Conservation (phyloP, 2,329 filamentous ascomycete species). For the Stagonosporopsis chrysanthemi region DNA sequence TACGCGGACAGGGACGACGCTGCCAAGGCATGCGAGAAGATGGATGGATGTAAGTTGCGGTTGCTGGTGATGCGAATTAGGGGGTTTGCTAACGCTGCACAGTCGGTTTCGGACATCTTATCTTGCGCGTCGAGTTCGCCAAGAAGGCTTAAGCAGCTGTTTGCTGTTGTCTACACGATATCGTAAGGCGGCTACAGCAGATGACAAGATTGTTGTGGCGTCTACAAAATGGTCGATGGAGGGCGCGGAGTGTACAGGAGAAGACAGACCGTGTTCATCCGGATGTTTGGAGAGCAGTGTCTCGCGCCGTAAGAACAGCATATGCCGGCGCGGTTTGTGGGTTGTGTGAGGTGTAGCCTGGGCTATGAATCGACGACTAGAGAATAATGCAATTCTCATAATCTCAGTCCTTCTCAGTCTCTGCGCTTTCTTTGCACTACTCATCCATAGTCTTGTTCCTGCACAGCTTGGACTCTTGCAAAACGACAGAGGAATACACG, state of each 20-base stretch:
- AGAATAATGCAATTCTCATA: slow-evolving; percentile 18
- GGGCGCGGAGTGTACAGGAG: not conserved
- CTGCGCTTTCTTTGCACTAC: not conserved
- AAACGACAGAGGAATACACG: too few relatives aligned
- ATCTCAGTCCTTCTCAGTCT: not conserved
- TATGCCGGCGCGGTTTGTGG: not conserved
- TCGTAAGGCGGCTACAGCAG: not conserved
- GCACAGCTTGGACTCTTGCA: too few relatives aligned
- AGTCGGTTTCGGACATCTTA: slow-evolving; percentile 82
- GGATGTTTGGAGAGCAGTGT: not conserved
- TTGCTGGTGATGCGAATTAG: not conserved
- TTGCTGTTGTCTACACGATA: not conserved
- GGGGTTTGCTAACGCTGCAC: slow-evolving; percentile 25
- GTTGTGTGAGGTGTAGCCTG: not conserved
- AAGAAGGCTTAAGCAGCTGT: slow-evolving; percentile 60
- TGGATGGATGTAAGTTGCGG: slow-evolving; percentile 84
- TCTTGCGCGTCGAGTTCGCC: slow-evolving; percentile 85
- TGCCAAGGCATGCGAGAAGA: slow-evolving; percentile 91
- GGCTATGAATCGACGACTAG: slow-evolving; percentile 8
- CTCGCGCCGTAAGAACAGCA: not conserved
- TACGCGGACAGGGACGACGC: slow-evolving; percentile 91
- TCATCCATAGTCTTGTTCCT: not conserved
- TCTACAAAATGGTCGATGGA: not conserved
- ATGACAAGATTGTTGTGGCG: not conserved
- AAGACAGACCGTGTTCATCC: not conserved